A percentile compares a stretch with the other conserved stretches of the same genome.
Conservation (phyloP, 78 protist genomes). For the Acrasis kona region DNA sequence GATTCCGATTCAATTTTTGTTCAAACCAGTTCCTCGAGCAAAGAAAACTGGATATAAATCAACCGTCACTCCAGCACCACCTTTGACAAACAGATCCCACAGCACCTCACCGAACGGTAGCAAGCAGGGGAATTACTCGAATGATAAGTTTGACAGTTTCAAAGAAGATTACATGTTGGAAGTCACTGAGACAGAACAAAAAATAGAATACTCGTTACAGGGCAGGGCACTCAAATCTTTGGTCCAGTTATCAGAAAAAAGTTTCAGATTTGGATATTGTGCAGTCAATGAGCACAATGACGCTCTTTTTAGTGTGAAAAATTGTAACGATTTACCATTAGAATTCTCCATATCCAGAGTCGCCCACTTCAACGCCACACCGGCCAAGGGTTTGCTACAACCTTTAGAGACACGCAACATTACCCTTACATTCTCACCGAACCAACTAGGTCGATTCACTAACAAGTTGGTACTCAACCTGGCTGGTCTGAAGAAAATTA, state of each 20-base stretch:
- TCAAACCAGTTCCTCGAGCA: too few species aligned
- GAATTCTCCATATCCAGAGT: neutral
- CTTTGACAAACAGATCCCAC: too few species aligned
- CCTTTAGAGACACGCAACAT: neutral
- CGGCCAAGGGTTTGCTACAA: neutral
- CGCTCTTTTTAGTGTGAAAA: neutral
- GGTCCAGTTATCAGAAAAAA: neutral
- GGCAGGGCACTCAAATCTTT: constrained; percentile 9
- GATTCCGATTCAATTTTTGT: too few species aligned
- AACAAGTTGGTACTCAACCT: neutral
- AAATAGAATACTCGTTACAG: neutral
- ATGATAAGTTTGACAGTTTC: too few species aligned
- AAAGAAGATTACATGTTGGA: too few species aligned
- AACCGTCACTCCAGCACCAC: too few species aligned
- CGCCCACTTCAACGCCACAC: neutral
- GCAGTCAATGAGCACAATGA: constrained; percentile 1
- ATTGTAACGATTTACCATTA: constrained; percentile 9
- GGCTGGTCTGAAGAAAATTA: neutral
- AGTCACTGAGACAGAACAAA: constrained; percentile 23
- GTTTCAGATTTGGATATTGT: neutral
- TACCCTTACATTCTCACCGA: constrained; percentile 3
- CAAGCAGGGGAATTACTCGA: too few species aligned
- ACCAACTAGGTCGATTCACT: constrained; percentile 14
- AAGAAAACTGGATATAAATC: too few species aligned
- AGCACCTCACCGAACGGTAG: too few species aligned